Conservation (phyloP, 768 basidiomycete species). For the Termitomyces sp. region DNA sequence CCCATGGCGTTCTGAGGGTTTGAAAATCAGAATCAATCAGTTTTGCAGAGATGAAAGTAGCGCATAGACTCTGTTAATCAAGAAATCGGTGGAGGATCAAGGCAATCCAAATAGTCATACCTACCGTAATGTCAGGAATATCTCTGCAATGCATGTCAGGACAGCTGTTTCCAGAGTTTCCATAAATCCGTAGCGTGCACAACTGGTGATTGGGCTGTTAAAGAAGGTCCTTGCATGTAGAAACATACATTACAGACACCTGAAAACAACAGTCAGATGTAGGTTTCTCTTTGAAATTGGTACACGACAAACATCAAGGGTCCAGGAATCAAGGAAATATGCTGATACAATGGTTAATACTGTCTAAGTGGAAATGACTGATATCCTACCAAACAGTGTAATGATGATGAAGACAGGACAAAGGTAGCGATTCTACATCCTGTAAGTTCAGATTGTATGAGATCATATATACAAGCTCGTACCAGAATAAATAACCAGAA, state of each 20-base stretch:
- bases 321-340: constrained; percentile 3
- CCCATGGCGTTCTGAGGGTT: not conserved
- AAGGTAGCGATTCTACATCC: constrained; percentile 13
- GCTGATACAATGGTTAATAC: not conserved
- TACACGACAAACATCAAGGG: not conserved
- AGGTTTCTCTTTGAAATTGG: not conserved
- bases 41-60: not conserved
- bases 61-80: not conserved
- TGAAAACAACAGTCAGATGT: not conserved
- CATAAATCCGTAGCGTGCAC: constrained; percentile 6
- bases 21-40: not conserved
- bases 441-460: not conserved
- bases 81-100: not conserved
- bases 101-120: not conserved
- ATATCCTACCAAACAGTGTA: constrained; percentile 3
- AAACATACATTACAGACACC: not conserved
- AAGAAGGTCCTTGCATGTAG: not conserved
- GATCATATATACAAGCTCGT: not conserved
- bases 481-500: constrained; percentile 9
- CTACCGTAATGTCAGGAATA: constrained; percentile 7
- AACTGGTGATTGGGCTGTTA: not conserved
- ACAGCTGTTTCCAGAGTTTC: not conserved
- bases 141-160: constrained; percentile 1
- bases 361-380: not conserved
- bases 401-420: constrained; percentile 11